Evolutionary conservation across 768 basidiomycete genomes (phyloP).

Genomic region (Pisolithus tinctorius): DNA sequence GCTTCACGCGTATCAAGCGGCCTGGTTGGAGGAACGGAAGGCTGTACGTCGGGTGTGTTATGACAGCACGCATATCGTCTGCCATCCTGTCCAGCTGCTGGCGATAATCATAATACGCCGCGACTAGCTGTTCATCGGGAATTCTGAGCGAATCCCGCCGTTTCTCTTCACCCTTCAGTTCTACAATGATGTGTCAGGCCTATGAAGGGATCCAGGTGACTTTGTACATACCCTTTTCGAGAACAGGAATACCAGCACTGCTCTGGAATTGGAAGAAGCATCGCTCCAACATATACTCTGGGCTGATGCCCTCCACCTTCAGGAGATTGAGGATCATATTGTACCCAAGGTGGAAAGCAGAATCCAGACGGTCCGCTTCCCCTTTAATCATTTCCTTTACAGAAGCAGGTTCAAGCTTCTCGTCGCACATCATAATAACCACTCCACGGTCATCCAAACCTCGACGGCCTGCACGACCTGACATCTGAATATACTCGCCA

Average conservation of each 20-base stretch:
- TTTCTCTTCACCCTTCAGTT: slow-evolving; percentile 69
- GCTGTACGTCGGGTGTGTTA: slow-evolving; percentile 94
- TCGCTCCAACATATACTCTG: slow-evolving; percentile 95
- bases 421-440: slow-evolving; percentile 99
- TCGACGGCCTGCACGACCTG: slow-evolving; percentile 93
- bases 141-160: slow-evolving; percentile 58
- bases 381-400: slow-evolving; percentile 99
- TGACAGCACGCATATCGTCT: slow-evolving; percentile 83
- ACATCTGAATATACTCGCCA: slow-evolving; percentile 99
- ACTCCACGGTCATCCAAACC: slow-evolving; percentile 98
- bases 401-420: slow-evolving; percentile 87
- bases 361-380: slow-evolving; percentile 92
- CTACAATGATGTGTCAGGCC: slow-evolving; percentile 33
- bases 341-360: slow-evolving; percentile 97
- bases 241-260: slow-evolving; percentile 76
- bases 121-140: slow-evolving; percentile 75
- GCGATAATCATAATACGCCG: slow-evolving; percentile 89
- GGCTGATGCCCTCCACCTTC: slow-evolving; percentile 97
- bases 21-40: slow-evolving; percentile 91
- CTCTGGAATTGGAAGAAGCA: slow-evolving; percentile 99
- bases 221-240: slow-evolving; percentile 66
- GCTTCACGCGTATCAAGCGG: slow-evolving; percentile 84
- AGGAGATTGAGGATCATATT: slow-evolving; percentile 99
- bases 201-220: background rate
- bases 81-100: slow-evolving; percentile 88